Conservation (phyloP, 1,139 yeast species). For the Protomyces arabidopsidicola region DNA sequence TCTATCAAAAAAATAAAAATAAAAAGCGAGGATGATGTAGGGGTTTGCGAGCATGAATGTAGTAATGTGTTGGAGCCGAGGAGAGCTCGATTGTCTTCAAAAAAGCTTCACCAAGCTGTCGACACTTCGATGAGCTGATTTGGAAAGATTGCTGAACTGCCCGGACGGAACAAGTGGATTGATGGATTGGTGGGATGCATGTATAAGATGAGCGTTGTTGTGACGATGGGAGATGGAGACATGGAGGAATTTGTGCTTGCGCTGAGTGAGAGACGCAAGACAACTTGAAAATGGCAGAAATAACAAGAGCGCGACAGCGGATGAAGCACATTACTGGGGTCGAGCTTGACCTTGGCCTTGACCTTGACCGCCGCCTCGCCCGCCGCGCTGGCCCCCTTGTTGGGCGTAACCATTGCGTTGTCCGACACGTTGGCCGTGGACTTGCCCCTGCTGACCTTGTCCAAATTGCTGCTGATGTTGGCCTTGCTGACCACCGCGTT, state of each 20-base stretch:
- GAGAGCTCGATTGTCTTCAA: neutral
- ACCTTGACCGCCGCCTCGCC: neutral
- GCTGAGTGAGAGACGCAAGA: neutral
- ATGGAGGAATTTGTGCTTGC: neutral
- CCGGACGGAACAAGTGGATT: too few relatives aligned
- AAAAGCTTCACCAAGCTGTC: neutral
- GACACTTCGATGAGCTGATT: neutral
- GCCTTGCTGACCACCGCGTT: constrained; percentile 36
- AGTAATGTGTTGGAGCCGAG: neutral
- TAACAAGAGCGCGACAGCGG: too few relatives aligned
- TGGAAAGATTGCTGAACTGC: too few relatives aligned
- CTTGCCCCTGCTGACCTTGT: constrained; percentile 34
- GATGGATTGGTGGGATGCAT: too few relatives aligned
- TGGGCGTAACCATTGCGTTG: neutral
- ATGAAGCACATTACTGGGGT: too few relatives aligned
- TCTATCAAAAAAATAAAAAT: neutral
- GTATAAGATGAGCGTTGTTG: neutral
- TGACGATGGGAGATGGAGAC: neutral
- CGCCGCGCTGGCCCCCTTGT: neutral
- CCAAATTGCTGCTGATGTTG: constrained; percentile 35
- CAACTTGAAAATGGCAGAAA: neutral
- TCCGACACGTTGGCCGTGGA: neutral
- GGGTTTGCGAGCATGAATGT: neutral
- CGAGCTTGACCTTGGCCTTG: neutral
- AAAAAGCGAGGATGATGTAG: neutral